Evolutionary conservation across 139 green algal species (phyloP).

Genomic region (Pseudopediastrum boryanum): DNA sequence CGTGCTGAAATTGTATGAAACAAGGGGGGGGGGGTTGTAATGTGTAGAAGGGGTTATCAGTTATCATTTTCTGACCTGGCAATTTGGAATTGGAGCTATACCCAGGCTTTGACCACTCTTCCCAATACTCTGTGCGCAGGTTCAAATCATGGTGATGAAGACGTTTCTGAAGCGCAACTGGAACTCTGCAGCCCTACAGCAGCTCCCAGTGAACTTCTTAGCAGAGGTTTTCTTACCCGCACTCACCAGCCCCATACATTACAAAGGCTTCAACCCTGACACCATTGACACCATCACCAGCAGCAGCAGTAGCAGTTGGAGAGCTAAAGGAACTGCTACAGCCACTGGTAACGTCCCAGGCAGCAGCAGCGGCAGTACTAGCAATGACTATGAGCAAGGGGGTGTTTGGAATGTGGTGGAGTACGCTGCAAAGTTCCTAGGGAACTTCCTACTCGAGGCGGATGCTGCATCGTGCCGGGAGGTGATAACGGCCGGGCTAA

Average conservation of each 20-base stretch:
- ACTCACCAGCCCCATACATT: conserved; percentile 33
- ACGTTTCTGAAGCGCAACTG: conserved; percentile 54
- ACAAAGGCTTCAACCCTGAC: too few species aligned
- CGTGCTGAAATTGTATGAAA: too few species aligned
- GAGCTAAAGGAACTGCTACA: not conserved
- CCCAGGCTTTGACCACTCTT: too few species aligned
- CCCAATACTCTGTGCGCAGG: too few species aligned
- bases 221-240: conserved; percentile 41
- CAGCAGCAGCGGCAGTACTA: conserved; percentile 7
- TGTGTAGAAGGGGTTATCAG: too few species aligned
- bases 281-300: conserved; percentile 7
- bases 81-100: too few species aligned
- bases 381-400: not conserved
- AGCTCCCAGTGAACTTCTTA: conserved; percentile 38
- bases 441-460: not conserved
- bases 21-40: too few species aligned
- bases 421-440: conserved; percentile 1
- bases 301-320: conserved; percentile 8
- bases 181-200: not conserved
- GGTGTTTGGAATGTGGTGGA: not conserved
- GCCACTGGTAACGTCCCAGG: too few species aligned
- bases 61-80: too few species aligned
- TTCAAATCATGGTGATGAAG: conserved; percentile 43
- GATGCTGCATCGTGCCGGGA: not conserved
- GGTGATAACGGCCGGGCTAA: not conserved